Evolutionary conservation across 2,329 filamentous ascomycete species (phyloP).

Genomic region (Alternaria triticina): DNA sequence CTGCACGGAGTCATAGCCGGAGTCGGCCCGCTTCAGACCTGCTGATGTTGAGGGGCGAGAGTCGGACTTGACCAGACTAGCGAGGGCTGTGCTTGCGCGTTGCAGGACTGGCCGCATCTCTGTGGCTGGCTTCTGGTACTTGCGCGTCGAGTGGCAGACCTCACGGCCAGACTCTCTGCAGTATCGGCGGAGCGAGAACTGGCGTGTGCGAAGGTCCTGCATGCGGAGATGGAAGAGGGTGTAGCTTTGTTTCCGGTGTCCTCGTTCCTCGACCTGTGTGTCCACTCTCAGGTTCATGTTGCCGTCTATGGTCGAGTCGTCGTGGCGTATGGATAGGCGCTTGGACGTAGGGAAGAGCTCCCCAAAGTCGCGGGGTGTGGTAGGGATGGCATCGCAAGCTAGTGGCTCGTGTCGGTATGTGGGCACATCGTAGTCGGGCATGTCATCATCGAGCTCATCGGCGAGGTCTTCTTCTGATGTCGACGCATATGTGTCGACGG

Average conservation of each 20-base stretch:
- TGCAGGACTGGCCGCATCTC: constrained; percentile 61
- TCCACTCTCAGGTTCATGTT: constrained; percentile 97
- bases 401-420: constrained; percentile 67
- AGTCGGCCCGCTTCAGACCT: constrained; percentile 63
- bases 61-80: constrained; percentile 63
- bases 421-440: constrained; percentile 63
- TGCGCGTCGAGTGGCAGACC: constrained; percentile 82
- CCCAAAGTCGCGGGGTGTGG: constrained; percentile 81
- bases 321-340: constrained; percentile 82
- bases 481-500: constrained; percentile 81
- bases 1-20: constrained; percentile 61
- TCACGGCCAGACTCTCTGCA: constrained; percentile 92
- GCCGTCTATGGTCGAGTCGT: constrained; percentile 86
- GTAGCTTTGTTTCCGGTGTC: constrained; percentile 66
- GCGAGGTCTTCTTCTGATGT: constrained; percentile 68
- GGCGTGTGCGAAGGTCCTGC: constrained; percentile 84
- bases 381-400: constrained; percentile 72
- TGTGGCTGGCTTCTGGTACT: constrained; percentile 64
- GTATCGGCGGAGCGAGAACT: constrained; percentile 91
- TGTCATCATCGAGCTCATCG: constrained; percentile 53
- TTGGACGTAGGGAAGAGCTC: constrained; percentile 85
- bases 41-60: constrained; percentile 51
- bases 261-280: constrained; percentile 68
- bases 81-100: constrained; percentile 66
- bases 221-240: constrained; percentile 94